Evolutionary conservation across 768 basidiomycete species (phyloP), one percentile per base, ranked within the genome.

Genomic region (Lactarius vividus): DNA sequence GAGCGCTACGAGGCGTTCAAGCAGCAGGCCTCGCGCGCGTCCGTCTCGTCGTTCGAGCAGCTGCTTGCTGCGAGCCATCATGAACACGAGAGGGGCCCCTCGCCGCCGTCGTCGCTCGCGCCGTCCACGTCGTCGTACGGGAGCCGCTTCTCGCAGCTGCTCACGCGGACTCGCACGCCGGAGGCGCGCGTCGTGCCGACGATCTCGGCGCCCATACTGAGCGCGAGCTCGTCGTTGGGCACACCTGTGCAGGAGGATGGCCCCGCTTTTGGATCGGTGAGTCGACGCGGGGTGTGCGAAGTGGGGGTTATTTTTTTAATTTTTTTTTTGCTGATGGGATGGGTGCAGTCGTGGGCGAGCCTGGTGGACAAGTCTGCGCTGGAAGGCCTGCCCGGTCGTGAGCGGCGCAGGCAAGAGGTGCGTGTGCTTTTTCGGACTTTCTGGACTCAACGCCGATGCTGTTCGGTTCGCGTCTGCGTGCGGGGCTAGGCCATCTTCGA

Each of bases 401-500:
- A 98, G 74, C 82, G 96, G 54, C 88, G 87, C 65, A 83, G 96
- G 61, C 96, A 98, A 77, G 96, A 98, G 81, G 90, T 88, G 66
- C 61, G 77, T 63, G 42, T 53, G 9, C 5, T 46, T n/a, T 23
- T 10, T 13, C 9, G n/a, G 10, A 10, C 20, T 46, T 13, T 35
- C 23, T n/a, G 26, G 5, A 26, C 46, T 23, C n/a, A 23, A 13
- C 23, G 15, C 13, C 6, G 23, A 26, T 11, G 40, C 16, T 16
- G 29, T n/a, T 33, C 5, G 26, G 10, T 35, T 37, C 11, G 13
- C 28, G 10, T 23, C 53, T 59, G 46, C n/a, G 11, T 9, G 9
- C 42, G 42, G n/a, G 16, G 39, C 2, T 69, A 91, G 88, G 89
- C 92, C 0, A 96, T 97, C 59, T 98, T 98, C 70, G 96, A 99